Evolutionary conservation across 306 rosid species (phyloP).

Genomic region (Cicer arietinum): DNA sequence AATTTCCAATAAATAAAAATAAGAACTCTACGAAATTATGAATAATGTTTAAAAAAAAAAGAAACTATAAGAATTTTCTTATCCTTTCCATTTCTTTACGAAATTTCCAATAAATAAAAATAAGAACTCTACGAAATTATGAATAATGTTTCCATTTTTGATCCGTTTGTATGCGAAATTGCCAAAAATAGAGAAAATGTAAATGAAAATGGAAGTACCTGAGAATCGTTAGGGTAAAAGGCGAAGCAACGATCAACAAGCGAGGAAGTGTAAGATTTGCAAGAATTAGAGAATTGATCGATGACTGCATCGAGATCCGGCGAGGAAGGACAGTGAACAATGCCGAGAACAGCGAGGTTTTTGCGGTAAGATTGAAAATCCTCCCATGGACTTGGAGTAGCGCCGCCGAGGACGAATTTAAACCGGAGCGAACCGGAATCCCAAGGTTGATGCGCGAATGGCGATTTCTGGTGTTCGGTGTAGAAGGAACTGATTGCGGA

Average conservation of each 20-base stretch:
- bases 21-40: too few relatives aligned
- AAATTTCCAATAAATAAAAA: neutral
- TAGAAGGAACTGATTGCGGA: conserved; percentile 88
- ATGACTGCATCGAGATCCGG: conserved; percentile 72
- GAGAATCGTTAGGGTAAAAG: conserved; percentile 85
- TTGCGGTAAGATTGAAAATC: conserved; percentile 93
- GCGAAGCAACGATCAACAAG: conserved; percentile 92
- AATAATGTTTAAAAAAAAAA: neutral
- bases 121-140: too few relatives aligned
- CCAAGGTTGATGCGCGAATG: conserved; percentile 93
- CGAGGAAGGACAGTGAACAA: conserved; percentile 94
- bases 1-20: neutral
- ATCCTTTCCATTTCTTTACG: neutral
- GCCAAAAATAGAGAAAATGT: neutral
- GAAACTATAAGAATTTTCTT: neutral
- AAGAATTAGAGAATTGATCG: conserved; percentile 57
- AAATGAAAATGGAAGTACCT: conserved; percentile 46
- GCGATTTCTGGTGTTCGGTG: conserved; percentile 94
- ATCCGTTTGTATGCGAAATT: neutral
- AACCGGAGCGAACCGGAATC: conserved; percentile 82
- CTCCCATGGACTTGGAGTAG: conserved; percentile 90
- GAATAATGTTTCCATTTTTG: neutral
- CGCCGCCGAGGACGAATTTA: conserved; percentile 87
- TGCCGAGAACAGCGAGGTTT: conserved; percentile 80
- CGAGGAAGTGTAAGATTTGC: conserved; percentile 69